A percentile compares a stretch with the other conserved stretches of the same genome.
Evolutionary conservation across 495 filamentous ascomycete genomes (phyloP).

Genomic region (Aspergillus steynii): DNA sequence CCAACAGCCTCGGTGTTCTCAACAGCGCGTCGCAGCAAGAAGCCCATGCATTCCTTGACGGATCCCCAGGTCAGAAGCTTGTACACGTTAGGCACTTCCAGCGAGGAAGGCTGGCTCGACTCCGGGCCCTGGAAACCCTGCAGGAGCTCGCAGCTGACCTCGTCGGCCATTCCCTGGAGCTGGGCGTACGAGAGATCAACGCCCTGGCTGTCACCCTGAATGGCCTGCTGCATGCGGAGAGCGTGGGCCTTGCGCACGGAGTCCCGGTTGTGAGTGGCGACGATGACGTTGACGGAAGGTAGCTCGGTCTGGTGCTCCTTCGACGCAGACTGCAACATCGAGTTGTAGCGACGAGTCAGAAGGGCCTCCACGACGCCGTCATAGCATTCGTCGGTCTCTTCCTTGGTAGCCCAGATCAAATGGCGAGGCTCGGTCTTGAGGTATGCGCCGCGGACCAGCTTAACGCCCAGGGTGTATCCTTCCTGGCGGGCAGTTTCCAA

Average conservation of each 20-base stretch:
- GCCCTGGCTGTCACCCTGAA: constrained; percentile 38
- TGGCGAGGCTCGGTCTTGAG: constrained; percentile 75
- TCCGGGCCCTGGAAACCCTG: constrained; percentile 46
- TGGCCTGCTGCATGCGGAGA: constrained; percentile 53
- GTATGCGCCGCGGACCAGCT: constrained; percentile 92
- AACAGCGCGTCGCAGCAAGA: constrained; percentile 77
- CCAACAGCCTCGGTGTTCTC: constrained; percentile 90
- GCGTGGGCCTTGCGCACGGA: constrained; percentile 71
- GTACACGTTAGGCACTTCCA: constrained; percentile 63
- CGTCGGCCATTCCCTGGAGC: constrained; percentile 96
- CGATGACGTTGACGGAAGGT: constrained; percentile 67
- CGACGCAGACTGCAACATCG: constrained; percentile 44
- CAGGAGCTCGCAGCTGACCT: constrained; percentile 82
- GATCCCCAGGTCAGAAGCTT: constrained; percentile 94
- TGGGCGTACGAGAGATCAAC: constrained; percentile 80
- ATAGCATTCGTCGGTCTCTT: constrained; percentile 72
- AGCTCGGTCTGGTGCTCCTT: constrained; percentile 43
- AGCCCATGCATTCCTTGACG: constrained; percentile 91
- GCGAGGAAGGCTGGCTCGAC: constrained; percentile 11
- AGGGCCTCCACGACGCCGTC: constrained; percentile 60
- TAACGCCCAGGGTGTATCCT: constrained; percentile 79
- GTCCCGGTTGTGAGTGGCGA: constrained; percentile 90
- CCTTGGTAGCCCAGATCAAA: constrained; percentile 77
- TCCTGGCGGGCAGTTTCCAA: constrained; percentile 64
- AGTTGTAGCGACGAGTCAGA: constrained; percentile 55